A percentile compares a stretch with the other conserved stretches of the same genome.
Conservation (phyloP, 768 basidiomycete genomes). For the Pulveroboletus sp. region DNA sequence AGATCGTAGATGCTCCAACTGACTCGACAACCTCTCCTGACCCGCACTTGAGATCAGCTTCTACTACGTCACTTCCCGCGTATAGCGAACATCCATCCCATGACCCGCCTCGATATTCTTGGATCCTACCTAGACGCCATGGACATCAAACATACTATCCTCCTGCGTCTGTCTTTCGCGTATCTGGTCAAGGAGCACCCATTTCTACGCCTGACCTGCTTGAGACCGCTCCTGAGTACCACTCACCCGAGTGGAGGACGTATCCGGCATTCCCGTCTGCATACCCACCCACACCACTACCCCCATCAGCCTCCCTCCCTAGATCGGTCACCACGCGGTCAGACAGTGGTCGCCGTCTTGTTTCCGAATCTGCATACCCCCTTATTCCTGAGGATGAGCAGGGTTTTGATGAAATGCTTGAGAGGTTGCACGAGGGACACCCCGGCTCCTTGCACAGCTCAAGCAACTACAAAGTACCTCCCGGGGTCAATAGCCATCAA, state of each 20-base stretch:
- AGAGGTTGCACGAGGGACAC: constrained; percentile 55
- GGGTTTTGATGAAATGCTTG: constrained; percentile 73
- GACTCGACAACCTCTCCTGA: constrained; percentile 3
- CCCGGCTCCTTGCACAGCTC: constrained; percentile 54
- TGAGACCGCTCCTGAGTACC: constrained; percentile 31
- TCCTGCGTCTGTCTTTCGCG: constrained; percentile 40
- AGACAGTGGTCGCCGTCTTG: neutral
- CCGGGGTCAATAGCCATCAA: constrained; percentile 37
- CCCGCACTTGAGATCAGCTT: constrained; percentile 13
- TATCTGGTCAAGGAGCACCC: constrained; percentile 14
- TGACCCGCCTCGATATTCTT: constrained; percentile 23
- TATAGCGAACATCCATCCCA: constrained; percentile 22
- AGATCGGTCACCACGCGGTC: constrained; percentile 6
- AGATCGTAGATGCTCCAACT: neutral
- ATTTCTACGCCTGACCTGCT: constrained; percentile 2
- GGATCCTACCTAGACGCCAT: constrained; percentile 11
- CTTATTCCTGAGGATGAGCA: constrained; percentile 42
- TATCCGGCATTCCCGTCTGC: constrained; percentile 76
- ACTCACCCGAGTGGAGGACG: constrained; percentile 64
- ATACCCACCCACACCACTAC: constrained; percentile 67
- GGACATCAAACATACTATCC: constrained; percentile 58
- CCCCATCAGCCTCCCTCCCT: constrained; percentile 33
- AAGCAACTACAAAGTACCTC: constrained; percentile 42
- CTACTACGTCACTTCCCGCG: constrained; percentile 19
- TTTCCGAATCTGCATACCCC: constrained; percentile 17